Evolutionary conservation across 495 filamentous ascomycete genomes (phyloP).

Genomic region (Aspergillus hancockii): DNA sequence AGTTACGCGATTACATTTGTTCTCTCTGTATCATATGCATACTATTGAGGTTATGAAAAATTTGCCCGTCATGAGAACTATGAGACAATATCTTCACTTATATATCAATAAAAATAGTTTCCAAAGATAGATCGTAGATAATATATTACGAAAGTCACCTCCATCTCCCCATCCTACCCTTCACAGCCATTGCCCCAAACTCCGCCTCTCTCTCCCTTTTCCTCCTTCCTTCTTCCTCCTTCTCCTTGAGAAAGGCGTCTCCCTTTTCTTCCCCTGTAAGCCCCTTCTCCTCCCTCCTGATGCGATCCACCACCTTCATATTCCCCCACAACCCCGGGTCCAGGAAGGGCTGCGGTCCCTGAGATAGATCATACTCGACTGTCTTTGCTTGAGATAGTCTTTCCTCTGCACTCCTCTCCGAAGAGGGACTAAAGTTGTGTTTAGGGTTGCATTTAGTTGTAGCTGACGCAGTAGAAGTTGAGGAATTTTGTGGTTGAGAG

Average conservation of each 20-base stretch:
- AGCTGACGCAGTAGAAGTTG: background rate
- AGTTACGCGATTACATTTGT: conserved; percentile 10
- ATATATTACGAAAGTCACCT: background rate
- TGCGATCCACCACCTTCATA: conserved; percentile 10
- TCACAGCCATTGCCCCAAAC: conserved; percentile 37
- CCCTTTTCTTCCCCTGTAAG: conserved; percentile 7
- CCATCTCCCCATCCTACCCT: conserved; percentile 22
- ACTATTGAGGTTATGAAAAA: conserved; percentile 9
- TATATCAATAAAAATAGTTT: conserved; percentile 9
- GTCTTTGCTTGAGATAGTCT: background rate
- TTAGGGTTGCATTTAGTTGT: conserved; percentile 13
- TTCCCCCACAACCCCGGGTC: conserved; percentile 26
- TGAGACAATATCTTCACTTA: background rate
- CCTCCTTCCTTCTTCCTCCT: conserved; percentile 21
- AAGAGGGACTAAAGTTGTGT: background rate
- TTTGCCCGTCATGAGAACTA: conserved; percentile 1
- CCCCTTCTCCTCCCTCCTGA: conserved; percentile 9
- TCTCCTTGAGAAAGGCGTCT: conserved; percentile 6
- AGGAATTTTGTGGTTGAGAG: conserved; percentile 3
- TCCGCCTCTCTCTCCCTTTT: conserved; percentile 28
- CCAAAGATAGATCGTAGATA: conserved; percentile 2
- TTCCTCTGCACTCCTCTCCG: background rate
- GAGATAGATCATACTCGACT: conserved; percentile 25
- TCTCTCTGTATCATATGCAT: conserved; percentile 15
- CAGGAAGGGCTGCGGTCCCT: conserved; percentile 32